Conservation (phyloP, 352 stramenopile genomes). For the Phytophthora uliginosa region DNA sequence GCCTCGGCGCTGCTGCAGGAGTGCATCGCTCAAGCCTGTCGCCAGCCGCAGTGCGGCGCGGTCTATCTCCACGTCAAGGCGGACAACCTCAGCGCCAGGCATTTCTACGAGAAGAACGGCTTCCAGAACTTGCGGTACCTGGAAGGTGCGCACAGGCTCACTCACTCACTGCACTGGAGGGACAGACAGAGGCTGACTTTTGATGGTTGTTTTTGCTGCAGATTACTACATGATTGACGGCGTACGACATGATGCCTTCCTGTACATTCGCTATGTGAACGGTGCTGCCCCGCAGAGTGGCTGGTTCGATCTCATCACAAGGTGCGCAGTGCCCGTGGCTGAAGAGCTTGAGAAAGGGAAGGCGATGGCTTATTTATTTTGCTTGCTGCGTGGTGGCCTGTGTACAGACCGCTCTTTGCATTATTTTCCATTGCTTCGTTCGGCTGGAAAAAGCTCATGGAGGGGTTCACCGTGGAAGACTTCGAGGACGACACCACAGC, state of each 20-base stretch:
- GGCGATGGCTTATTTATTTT: conserved; percentile 9
- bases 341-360: not conserved
- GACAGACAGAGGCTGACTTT: conserved; percentile 1
- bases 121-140: conserved; percentile 96
- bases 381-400: conserved; percentile 12
- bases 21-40: conserved; percentile 88
- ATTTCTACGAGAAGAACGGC: conserved; percentile 97
- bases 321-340: conserved; percentile 32
- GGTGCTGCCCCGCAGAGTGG: conserved; percentile 61
- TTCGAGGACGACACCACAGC: conserved; percentile 34
- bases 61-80: conserved; percentile 98
- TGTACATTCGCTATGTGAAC: conserved; percentile 91
- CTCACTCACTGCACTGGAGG: not conserved
- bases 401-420: conserved; percentile 52
- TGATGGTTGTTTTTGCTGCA: conserved; percentile 24
- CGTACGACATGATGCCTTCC: conserved; percentile 81
- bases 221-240: conserved; percentile 92
- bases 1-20: conserved; percentile 92
- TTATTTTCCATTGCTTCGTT: conserved; percentile 79
- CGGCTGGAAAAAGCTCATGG: conserved; percentile 71
- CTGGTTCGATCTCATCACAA: conserved; percentile 78
- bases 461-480: conserved; percentile 53
- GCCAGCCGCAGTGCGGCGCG: conserved; percentile 85
- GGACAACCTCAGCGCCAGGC: conserved; percentile 94
- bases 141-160: conserved; percentile 60